Evolutionary conservation across 2,329 filamentous ascomycete species (phyloP).

Genomic region (Colletotrichum tamarilloi): DNA sequence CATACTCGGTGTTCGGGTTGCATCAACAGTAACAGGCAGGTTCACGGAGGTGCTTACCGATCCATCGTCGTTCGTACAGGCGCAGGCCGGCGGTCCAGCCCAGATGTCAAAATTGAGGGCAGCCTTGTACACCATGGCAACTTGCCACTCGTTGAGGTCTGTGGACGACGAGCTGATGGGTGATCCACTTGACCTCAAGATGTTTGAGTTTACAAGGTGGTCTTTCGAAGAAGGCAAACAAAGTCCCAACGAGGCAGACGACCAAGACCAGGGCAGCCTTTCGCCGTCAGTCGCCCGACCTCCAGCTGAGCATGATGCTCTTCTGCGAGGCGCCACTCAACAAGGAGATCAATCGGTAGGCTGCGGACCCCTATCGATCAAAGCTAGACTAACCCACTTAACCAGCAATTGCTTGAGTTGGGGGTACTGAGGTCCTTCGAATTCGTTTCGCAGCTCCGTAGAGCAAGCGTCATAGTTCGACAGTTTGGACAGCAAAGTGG

Average conservation of each 20-base stretch:
- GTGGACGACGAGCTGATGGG: conserved; percentile 92
- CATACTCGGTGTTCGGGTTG: conserved; percentile 87
- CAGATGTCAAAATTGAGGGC: conserved; percentile 55
- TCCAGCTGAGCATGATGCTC: conserved; percentile 60
- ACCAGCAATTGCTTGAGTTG: conserved; percentile 76
- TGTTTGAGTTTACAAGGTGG: conserved; percentile 98
- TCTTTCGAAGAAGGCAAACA: conserved; percentile 89
- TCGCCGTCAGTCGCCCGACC: conserved; percentile 91
- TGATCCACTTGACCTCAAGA: conserved; percentile 95
- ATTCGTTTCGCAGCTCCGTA: conserved; percentile 90
- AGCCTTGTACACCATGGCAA: conserved; percentile 94
- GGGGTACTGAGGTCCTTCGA: conserved; percentile 94
- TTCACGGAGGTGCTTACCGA: conserved; percentile 84
- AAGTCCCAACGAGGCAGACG: conserved; percentile 69
- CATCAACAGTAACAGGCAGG: conserved; percentile 68
- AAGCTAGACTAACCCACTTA: conserved; percentile 33
- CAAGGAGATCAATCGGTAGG: conserved; percentile 42
- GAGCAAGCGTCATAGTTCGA: conserved; percentile 92
- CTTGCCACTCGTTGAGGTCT: conserved; percentile 89
- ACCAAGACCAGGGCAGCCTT: conserved; percentile 80
- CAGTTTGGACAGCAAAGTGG: conserved; percentile 87
- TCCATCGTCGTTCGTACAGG: conserved; percentile 65
- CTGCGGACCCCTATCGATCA: not conserved
- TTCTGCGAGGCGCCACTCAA: conserved; percentile 38
- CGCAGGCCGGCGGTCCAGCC: conserved; percentile 1